phyloP scores from a whole-genome alignment of 1,139 yeast species.

The Magnusiomyces fungicola region DNA sequence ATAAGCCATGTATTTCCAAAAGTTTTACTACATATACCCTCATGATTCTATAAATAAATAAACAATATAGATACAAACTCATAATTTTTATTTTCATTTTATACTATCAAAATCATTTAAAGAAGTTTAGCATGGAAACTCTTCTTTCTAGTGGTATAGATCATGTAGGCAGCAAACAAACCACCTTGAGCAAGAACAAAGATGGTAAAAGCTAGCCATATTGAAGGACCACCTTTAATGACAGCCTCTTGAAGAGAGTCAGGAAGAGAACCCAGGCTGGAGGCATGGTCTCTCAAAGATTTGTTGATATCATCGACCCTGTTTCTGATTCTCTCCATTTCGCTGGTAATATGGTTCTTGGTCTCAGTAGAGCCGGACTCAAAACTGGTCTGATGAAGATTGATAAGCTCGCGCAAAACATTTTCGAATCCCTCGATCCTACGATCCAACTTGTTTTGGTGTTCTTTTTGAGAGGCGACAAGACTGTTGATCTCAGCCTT shows the following conservation, averaged over 20 bases:
- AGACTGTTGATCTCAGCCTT: slow-evolving; percentile 4
- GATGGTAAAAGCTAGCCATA: slow-evolving; percentile 25
- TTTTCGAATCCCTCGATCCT: slow-evolving; percentile 8
- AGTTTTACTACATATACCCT: too few species aligned
- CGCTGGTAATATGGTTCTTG: slow-evolving; percentile 9
- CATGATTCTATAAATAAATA: too few species aligned
- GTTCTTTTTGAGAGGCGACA: slow-evolving; percentile 2
- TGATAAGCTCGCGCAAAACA: slow-evolving; percentile 10
- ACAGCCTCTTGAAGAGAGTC: slow-evolving; percentile 26
- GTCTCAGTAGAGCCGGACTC: slow-evolving; percentile 10
- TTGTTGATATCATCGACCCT: slow-evolving; percentile 21
- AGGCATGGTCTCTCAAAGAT: slow-evolving; percentile 25
- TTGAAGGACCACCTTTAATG: slow-evolving; percentile 26
- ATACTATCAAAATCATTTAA: slow-evolving; percentile 2
- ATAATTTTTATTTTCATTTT: neutral
- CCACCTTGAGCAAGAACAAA: slow-evolving; percentile 27
- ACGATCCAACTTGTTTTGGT: slow-evolving; percentile 8
- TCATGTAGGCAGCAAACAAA: slow-evolving; percentile 24
- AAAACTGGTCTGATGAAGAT: slow-evolving; percentile 10
- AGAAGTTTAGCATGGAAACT: slow-evolving; percentile 29
- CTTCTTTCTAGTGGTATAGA: slow-evolving; percentile 24
- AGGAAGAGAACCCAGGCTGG: slow-evolving; percentile 25
- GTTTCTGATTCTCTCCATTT: slow-evolving; percentile 20
- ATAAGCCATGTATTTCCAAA: too few species aligned
- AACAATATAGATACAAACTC: too few species aligned